Conservation (phyloP, 2,329 filamentous ascomycete genomes). For the Diaporthe sp. region DNA sequence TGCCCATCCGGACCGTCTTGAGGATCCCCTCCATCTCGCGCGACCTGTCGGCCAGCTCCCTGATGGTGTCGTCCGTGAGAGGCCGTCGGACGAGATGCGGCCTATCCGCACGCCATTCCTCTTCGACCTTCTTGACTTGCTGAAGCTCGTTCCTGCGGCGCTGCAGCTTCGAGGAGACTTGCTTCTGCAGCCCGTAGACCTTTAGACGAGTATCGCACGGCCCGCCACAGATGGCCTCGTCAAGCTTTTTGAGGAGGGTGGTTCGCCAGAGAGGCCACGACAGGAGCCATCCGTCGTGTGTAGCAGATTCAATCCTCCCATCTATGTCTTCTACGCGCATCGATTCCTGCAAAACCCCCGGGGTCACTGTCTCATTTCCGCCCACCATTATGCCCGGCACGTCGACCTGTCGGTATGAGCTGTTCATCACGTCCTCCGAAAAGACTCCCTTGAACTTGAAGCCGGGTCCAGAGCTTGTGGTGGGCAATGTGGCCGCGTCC, state of each 20-base stretch:
- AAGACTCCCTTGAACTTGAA: conserved; percentile 10
- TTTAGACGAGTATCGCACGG: conserved; percentile 19
- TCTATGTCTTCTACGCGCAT: conserved; percentile 16
- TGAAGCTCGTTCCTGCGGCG: neutral
- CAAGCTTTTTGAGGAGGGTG: neutral
- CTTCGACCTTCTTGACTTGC: neutral
- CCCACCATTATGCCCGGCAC: conserved; percentile 19
- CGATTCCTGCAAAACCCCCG: neutral
- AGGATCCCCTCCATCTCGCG: conserved; percentile 28
- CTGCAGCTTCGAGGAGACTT: neutral
- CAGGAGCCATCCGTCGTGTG: neutral
- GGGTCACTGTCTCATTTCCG: neutral
- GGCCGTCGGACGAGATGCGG: neutral
- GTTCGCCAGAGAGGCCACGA: conserved; percentile 34
- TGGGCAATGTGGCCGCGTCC: neutral
- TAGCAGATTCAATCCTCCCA: neutral
- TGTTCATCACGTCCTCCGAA: neutral
- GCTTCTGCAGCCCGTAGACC: neutral
- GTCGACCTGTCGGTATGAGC: conserved; percentile 25
- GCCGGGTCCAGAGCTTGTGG: neutral
- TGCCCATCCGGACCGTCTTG: neutral
- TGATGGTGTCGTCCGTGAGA: neutral
- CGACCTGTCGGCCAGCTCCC: neutral
- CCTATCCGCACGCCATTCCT: neutral
- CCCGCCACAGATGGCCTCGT: conserved; percentile 23